phyloP scores from a whole-genome alignment of 345 rosid genomes.

The Brassica nigra region DNA sequence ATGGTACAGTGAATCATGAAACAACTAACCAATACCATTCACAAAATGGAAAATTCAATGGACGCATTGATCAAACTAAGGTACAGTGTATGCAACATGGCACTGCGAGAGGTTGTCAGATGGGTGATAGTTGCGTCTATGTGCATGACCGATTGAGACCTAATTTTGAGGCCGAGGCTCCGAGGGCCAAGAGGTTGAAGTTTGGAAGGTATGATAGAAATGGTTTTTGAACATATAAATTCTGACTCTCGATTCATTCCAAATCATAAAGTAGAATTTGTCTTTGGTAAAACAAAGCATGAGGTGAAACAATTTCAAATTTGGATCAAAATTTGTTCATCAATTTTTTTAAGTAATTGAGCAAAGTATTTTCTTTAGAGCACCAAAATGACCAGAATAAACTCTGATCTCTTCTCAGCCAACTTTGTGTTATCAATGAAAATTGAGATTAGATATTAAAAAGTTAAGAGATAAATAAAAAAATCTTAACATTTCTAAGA shows the following conservation, averaged over 20 bases:
- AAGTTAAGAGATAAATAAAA: no score
- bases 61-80: slow-evolving; percentile 33
- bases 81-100: slow-evolving; percentile 48
- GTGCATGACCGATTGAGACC: slow-evolving; percentile 46
- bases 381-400: not conserved
- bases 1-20: slow-evolving; percentile 53
- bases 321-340: slow-evolving; percentile 4
- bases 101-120: slow-evolving; percentile 53
- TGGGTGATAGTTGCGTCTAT: slow-evolving; percentile 51
- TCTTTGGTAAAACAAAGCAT: not conserved
- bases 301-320: slow-evolving; percentile 5
- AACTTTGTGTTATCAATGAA: not conserved
- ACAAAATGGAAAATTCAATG: slow-evolving; percentile 14
- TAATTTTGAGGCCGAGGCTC: slow-evolving; percentile 30
- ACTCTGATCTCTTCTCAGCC: not conserved
- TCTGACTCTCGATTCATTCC: not conserved
- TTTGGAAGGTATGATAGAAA: slow-evolving; percentile 27
- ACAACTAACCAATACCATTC: slow-evolving; percentile 16
- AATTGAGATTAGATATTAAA: no score
- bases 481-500: no score
- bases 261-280: slow-evolving; percentile 1
- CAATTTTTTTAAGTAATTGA: not conserved
- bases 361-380: not conserved
- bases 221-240: slow-evolving; percentile 24
- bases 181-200: slow-evolving; percentile 54